Base-by-base conservation (phyloP, 108 stramenopile genomes). In the Tribonema minus region DNA sequence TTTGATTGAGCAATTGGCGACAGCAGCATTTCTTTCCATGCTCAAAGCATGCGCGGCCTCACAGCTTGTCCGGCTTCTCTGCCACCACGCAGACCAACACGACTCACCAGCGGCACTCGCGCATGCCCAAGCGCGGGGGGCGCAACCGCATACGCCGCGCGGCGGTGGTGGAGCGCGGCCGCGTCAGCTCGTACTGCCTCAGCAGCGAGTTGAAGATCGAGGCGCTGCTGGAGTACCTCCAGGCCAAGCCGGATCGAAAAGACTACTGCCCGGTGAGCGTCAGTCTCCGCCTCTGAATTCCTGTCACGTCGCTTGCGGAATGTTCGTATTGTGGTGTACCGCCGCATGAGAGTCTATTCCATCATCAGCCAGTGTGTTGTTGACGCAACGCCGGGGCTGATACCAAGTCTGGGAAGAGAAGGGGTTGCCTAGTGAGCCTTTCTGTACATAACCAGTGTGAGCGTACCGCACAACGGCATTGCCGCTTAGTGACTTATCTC, bases 121-220 rank as follows among this genome's bases (percentile, higher is more conserved):
- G 77, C 5, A 78, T 78, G 77, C 77, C 77, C 3, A 78, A 78
- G 61, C 67, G 77, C 67, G 77, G 77, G 20, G 77, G 77, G 1
- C 65, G 77, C 37, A 78, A 78, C 64, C 67, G 77, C 32, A 37
- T 78, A 12, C 67, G 77, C 23, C 38, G 75, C 5, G 15, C 27
- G 2, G 9, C 46, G 9, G 20, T 54, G 9, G 46, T 20, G 9
- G 46, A 9, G 20, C 9, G 20, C 15, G 46, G 46, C 61, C 67
- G 77, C 29, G 77, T 78, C 31, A 68, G 67, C 38, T 58, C 66
- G 32, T 78, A 78, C 61, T 78, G 77, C 61, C 37, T 78, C 34
- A 37, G 64, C 33, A 37, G 66, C 38, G 77, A 59, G 68, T 27
- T 78, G 31, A 20, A 67, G 54, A 78, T 67, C 38, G 41, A 68